Conservation (phyloP, 441 rosid species). For the Arabidopsis lyrata region DNA sequence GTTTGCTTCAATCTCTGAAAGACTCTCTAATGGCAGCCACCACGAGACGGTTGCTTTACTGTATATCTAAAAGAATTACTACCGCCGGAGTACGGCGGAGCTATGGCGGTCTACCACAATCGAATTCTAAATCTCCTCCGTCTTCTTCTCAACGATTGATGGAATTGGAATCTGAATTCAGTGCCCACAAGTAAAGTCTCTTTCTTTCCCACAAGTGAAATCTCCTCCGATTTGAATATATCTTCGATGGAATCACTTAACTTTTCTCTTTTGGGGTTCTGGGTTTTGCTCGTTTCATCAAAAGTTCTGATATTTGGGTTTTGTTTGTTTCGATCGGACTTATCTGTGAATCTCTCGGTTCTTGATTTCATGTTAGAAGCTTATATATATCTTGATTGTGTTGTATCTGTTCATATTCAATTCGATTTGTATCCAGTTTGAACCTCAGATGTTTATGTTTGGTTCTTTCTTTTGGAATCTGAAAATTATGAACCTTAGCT, state of each 20-base stretch:
- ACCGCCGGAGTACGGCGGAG: slow-evolving; percentile 49
- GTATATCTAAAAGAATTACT: slow-evolving; percentile 40
- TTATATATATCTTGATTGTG: background rate
- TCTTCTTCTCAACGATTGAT: slow-evolving; percentile 74
- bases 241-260: background rate
- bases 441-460: background rate
- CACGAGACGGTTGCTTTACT: slow-evolving; percentile 51
- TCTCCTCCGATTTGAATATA: too few species aligned
- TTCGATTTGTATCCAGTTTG: background rate
- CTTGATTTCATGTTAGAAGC: background rate
- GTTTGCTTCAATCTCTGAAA: slow-evolving; percentile 27
- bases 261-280: slow-evolving; percentile 29
- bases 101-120: slow-evolving; percentile 58
- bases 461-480: background rate
- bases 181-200: slow-evolving; percentile 86
- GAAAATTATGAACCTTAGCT: slow-evolving; percentile 18
- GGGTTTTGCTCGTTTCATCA: slow-evolving; percentile 32
- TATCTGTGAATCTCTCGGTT: background rate
- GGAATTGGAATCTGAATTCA: slow-evolving; percentile 71
- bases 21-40: slow-evolving; percentile 53
- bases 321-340: slow-evolving; percentile 9
- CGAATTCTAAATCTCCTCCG: slow-evolving; percentile 44
- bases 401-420: background rate
- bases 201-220: background rate
- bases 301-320: background rate